Conservation (phyloP, 1,139 yeast species). For the Suzukiozyma palmioleophila region DNA sequence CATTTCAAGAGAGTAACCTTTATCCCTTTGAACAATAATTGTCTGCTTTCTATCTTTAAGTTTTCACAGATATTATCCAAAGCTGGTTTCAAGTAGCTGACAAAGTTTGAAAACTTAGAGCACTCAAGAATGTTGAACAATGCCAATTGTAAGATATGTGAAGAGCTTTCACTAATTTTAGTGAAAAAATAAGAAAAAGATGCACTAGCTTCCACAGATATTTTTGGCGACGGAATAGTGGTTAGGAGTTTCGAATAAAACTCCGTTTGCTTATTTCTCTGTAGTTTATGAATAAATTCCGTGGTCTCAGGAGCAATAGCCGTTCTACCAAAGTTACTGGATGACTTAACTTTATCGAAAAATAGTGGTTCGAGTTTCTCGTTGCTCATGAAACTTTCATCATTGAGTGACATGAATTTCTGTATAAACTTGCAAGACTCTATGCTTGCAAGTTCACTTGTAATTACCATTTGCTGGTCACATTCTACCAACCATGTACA, state of each 20-base stretch:
- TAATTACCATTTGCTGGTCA: conserved; percentile 22
- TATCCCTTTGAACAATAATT: conserved; percentile 23
- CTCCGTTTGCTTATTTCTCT: conserved; percentile 15
- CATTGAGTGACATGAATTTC: conserved; percentile 8
- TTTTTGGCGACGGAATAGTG: conserved; percentile 29
- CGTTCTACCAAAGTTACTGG: conserved; percentile 19
- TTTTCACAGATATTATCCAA: conserved; percentile 18
- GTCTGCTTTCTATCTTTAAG: conserved; percentile 12
- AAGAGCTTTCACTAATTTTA: conserved; percentile 23
- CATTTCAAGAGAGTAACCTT: conserved; percentile 32
- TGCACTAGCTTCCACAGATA: conserved; percentile 36
- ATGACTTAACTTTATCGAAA: conserved; percentile 7
- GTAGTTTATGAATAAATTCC: conserved; percentile 4
- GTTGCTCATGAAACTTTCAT: conserved; percentile 5
- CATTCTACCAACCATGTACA: conserved; percentile 29
- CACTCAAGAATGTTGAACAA: conserved; percentile 42
- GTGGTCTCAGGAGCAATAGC: conserved; percentile 9
- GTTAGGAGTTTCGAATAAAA: conserved; percentile 29
- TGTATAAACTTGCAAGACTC: conserved; percentile 18
- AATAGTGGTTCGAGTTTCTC: conserved; percentile 2
- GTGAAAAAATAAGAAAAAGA: conserved; percentile 35
- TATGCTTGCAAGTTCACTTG: conserved; percentile 17
- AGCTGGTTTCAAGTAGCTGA: conserved; percentile 23
- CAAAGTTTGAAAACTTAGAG: conserved; percentile 27
- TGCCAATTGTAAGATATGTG: conserved; percentile 24